Evolutionary conservation across 345 rosid genomes (phyloP).

Genomic region (Bruguiera parviflora): DNA sequence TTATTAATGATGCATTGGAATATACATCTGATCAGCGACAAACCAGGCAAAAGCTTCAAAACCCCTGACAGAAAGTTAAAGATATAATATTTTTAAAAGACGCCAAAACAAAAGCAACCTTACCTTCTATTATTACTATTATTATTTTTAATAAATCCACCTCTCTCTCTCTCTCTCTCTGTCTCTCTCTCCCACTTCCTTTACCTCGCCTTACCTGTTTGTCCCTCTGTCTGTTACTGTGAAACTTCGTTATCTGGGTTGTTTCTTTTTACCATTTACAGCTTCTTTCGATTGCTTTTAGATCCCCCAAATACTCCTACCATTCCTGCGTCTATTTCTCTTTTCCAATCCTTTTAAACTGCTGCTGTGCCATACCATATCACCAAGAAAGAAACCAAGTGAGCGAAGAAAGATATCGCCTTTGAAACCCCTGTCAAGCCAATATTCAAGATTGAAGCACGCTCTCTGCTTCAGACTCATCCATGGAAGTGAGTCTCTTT

Average conservation of each 20-base stretch:
- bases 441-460: neutral
- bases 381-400: neutral
- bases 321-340: conserved; percentile 1
- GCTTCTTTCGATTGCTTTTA: conserved; percentile 3
- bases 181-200: neutral
- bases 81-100: conserved; percentile 19
- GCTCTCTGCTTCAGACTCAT: neutral
- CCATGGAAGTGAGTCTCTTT: conserved; percentile 19
- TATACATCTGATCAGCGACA: conserved; percentile 31
- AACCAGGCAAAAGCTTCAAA: conserved; percentile 15
- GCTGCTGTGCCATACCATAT: neutral
- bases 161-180: no score
- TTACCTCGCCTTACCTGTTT: conserved; percentile 29
- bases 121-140: neutral
- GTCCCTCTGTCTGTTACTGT: conserved; percentile 40
- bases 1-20: conserved; percentile 28
- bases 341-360: conserved; percentile 6
- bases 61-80: conserved; percentile 18
- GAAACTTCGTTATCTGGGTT: conserved; percentile 35
- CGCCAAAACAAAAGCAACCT: conserved; percentile 31
- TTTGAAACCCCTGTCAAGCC: conserved; percentile 1
- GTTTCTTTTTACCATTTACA: conserved; percentile 1
- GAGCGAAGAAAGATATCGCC: neutral
- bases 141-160: no score
- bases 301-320: neutral